These are phyloP conservation scores for Earliella scabrosa DNA, from an alignment of 1,284 basidiomycete species.

Conservation along the genomic window DNA sequence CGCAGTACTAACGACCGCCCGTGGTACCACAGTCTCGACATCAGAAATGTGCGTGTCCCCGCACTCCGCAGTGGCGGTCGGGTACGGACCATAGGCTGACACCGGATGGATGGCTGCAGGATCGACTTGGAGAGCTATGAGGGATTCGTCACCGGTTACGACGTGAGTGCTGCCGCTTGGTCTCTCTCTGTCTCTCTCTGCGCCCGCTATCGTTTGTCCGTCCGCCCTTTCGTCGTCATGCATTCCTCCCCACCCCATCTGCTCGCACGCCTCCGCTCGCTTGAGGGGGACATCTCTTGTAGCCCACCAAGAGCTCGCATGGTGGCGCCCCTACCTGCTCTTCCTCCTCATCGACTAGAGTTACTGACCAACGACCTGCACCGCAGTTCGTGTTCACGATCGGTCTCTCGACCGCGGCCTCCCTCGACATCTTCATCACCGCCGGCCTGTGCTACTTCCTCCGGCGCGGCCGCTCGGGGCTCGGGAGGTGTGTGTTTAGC, in stretches of 20 bases:
- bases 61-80: no score
- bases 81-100: no score
- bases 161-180: constrained; percentile 15
- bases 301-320: no score
- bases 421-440: constrained; percentile 56
- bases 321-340: no score
- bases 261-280: no score
- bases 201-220: no score
- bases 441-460: constrained; percentile 51
- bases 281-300: no score
- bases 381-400: constrained; percentile 59
- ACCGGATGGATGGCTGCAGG: constrained; percentile 10
- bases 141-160: constrained; percentile 28
- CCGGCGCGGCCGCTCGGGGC: constrained; percentile 42
- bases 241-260: no score
- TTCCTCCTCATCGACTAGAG: no score
- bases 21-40: constrained; percentile 39
- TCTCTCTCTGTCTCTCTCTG: no score
- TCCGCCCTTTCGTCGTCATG: background rate
- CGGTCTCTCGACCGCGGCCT: constrained; percentile 54
- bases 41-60: constrained; percentile 36
- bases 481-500: constrained; percentile 41
- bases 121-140: constrained; percentile 31
- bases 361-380: background rate
- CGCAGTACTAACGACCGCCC: no score